A percentile compares a stretch with the other conserved stretches of the same genome.
phyloP scores from a whole-genome alignment of 1,284 basidiomycete species.

The Phlebopus sp. region DNA sequence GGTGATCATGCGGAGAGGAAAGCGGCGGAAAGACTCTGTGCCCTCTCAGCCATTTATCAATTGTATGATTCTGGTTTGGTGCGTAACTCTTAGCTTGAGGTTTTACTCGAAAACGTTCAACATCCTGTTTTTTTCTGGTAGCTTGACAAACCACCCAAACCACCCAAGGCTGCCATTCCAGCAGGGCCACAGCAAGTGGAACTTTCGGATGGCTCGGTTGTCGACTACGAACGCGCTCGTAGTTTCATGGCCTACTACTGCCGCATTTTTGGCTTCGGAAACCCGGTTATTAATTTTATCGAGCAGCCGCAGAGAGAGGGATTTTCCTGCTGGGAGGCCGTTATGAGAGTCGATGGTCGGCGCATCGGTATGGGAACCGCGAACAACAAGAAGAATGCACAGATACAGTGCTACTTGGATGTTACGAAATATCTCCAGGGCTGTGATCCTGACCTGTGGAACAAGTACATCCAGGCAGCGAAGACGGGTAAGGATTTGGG shows the following conservation, averaged over 20 bases:
- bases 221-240: slow-evolving; percentile 76
- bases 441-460: slow-evolving; percentile 83
- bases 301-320: slow-evolving; percentile 26
- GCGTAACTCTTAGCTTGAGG: slow-evolving; percentile 11
- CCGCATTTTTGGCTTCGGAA: slow-evolving; percentile 75
- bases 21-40: slow-evolving; percentile 75
- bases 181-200: slow-evolving; percentile 24
- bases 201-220: slow-evolving; percentile 66
- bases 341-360: slow-evolving; percentile 78
- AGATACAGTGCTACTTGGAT: slow-evolving; percentile 80
- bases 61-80: slow-evolving; percentile 61
- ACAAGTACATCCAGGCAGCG: slow-evolving; percentile 59
- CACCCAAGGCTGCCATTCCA: slow-evolving; percentile 12
- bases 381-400: slow-evolving; percentile 73
- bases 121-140: slow-evolving; percentile 6
- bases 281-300: slow-evolving; percentile 68
- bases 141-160: slow-evolving; percentile 31
- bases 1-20: slow-evolving; percentile 69
- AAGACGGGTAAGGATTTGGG: slow-evolving; percentile 68
- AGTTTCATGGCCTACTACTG: slow-evolving; percentile 97
- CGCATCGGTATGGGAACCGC: slow-evolving; percentile 79
- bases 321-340: slow-evolving; percentile 68
- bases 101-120: background rate
- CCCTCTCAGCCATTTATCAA: slow-evolving; percentile 71
- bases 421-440: slow-evolving; percentile 83